phyloP scores from a whole-genome alignment of 805 yeast genomes.

The Spathaspora hagerdaliae region DNA sequence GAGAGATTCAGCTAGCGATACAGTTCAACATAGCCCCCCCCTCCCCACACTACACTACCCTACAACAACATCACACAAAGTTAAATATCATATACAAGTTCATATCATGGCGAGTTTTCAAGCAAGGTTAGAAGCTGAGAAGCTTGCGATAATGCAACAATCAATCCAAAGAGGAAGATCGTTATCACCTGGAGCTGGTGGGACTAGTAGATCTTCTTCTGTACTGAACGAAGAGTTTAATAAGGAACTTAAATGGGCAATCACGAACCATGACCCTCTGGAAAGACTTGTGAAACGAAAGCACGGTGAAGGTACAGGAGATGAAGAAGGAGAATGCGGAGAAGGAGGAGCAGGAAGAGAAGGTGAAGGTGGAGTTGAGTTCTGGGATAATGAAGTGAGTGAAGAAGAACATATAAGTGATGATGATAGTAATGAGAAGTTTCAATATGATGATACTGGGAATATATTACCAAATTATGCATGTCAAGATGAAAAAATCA shows the following conservation, averaged over 20 bases:
- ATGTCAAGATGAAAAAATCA: constrained; percentile 37
- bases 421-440: constrained; percentile 52
- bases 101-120: neutral
- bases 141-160: constrained; percentile 35
- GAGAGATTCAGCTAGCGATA: too few species aligned
- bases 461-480: constrained; percentile 56
- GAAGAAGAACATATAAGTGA: constrained; percentile 63
- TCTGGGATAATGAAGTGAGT: constrained; percentile 36
- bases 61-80: too few species aligned
- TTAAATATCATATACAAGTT: too few species aligned
- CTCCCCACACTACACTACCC: too few species aligned
- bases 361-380: constrained; percentile 8
- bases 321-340: constrained; percentile 6
- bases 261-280: constrained; percentile 71
- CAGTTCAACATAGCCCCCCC: too few species aligned
- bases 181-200: constrained; percentile 27
- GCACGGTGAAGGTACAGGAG: constrained; percentile 1
- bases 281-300: constrained; percentile 44
- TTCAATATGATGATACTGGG: constrained; percentile 60
- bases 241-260: constrained; percentile 56
- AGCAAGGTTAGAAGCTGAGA: constrained; percentile 37
- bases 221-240: constrained; percentile 32
- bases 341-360: constrained; percentile 5
- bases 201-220: constrained; percentile 28
- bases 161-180: constrained; percentile 38